Conservation (phyloP, 1,139 yeast genomes). For the Geotrichum cucujoidarum region DNA sequence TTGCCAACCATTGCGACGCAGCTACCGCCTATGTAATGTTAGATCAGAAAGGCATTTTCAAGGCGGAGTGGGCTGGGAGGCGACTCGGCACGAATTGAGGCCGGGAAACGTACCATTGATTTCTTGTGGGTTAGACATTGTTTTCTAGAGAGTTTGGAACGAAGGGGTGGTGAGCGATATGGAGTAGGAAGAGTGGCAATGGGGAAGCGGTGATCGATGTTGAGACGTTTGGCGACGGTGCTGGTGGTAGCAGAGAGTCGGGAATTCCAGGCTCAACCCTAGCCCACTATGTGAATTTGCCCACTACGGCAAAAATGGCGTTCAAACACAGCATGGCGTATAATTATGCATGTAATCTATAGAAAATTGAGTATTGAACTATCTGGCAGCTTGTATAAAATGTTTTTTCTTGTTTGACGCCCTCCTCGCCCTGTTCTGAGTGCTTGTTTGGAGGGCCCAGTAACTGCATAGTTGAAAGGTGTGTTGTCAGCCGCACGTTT, state of each 20-base stretch:
- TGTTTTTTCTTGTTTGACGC: no score
- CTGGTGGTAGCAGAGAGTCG: not conserved
- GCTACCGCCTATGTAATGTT: constrained; percentile 61
- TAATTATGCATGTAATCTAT: no score
- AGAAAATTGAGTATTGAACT: no score
- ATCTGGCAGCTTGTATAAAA: no score
- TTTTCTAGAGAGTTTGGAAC: not conserved
- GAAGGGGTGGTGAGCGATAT: not conserved
- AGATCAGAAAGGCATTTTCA: not conserved
- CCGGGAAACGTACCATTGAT: constrained; percentile 32
- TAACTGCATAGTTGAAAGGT: no score
- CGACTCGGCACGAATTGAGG: not conserved
- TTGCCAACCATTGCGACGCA: constrained; percentile 99
- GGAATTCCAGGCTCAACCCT: not conserved
- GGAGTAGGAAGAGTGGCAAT: not conserved
- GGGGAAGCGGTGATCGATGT: constrained; percentile 1
- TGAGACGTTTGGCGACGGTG: not conserved
- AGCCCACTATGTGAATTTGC: not conserved
- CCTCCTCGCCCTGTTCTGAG: no score
- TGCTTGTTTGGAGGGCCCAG: no score
- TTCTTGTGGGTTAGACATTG: constrained; percentile 35
- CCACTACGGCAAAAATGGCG: no score
- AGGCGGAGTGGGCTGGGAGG: not conserved
- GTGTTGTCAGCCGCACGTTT: no score
- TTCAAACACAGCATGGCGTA: no score